Evolutionary conservation across 2,329 filamentous ascomycete genomes (phyloP).

Genomic region (Colletotrichum somersetense): DNA sequence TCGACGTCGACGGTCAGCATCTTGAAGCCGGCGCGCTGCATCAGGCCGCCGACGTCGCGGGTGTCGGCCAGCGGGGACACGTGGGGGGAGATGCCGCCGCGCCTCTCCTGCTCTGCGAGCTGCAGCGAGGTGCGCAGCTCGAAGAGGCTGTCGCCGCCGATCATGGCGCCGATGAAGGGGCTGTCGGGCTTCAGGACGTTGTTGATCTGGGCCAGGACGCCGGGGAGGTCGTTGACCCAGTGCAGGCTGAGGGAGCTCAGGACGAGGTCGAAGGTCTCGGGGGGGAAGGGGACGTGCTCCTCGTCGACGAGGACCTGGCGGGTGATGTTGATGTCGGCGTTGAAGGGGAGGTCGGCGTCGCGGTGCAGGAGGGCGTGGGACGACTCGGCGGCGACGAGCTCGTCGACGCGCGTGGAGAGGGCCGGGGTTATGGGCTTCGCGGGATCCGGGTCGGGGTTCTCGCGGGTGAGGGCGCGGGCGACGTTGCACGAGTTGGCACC

Average conservation of each 20-base stretch:
- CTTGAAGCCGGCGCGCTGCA: conserved; percentile 91
- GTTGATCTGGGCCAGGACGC: conserved; percentile 86
- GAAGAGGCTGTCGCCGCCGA: conserved; percentile 93
- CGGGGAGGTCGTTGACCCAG: conserved; percentile 97
- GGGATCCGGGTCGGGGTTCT: conserved; percentile 73
- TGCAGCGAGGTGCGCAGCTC: conserved; percentile 95
- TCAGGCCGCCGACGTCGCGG: conserved; percentile 86
- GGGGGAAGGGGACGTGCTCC: conserved; percentile 82
- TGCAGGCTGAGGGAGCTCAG: conserved; percentile 91
- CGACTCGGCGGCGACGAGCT: conserved; percentile 85
- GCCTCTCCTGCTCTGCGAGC: conserved; percentile 88
- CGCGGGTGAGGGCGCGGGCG: conserved; percentile 80
- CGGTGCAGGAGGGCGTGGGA: conserved; percentile 84
- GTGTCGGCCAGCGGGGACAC: conserved; percentile 94
- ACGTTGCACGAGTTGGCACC: conserved; percentile 97
- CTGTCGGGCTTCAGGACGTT: conserved; percentile 87
- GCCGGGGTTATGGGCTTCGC: conserved; percentile 71
- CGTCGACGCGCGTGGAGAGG: conserved; percentile 77
- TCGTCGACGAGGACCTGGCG: conserved; percentile 81
- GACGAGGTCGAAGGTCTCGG: conserved; percentile 87
- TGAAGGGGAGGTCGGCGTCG: conserved; percentile 81
- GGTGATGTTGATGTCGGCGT: conserved; percentile 77
- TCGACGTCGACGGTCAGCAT: conserved; percentile 97
- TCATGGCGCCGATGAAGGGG: conserved; percentile 95
- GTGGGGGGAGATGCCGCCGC: conserved; percentile 91